Conservation (phyloP, 169 alveolate genomes). For the Fabrea salina region DNA sequence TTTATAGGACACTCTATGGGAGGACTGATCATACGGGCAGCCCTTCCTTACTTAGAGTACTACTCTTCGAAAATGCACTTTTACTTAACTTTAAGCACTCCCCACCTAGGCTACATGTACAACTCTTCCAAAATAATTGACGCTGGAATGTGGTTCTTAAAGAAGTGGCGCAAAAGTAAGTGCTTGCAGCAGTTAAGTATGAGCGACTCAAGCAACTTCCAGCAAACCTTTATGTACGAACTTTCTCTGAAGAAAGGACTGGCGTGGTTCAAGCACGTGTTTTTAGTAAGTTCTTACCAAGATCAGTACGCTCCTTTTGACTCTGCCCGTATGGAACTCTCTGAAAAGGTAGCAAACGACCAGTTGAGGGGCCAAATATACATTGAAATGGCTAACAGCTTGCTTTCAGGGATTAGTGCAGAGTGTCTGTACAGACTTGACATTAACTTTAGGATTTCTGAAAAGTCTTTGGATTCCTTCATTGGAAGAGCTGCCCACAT, state of each 20-base stretch:
- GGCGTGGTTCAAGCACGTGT: conserved; percentile 79
- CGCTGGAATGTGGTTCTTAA: conserved; percentile 92
- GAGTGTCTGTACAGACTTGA: conserved; percentile 80
- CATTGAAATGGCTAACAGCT: conserved; percentile 39
- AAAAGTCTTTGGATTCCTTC: conserved; percentile 86
- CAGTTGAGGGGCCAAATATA: conserved; percentile 2
- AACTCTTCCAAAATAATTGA: conserved; percentile 80
- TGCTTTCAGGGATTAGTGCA: conserved; percentile 17
- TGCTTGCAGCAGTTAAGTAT: conserved; percentile 84
- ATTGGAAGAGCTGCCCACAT: conserved; percentile 96
- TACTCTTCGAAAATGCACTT: conserved; percentile 78
- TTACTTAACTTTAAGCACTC: conserved; percentile 85
- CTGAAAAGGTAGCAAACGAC: conserved; percentile 11
- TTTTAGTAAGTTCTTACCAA: conserved; percentile 80
- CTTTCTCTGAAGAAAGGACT: conserved; percentile 73
- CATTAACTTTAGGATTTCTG: conserved; percentile 84
- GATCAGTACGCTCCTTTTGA: conserved; percentile 91
- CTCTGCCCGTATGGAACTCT: conserved; percentile 79
- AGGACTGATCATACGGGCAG: conserved; percentile 92
- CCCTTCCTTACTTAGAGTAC: conserved; percentile 84
- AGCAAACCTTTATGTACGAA: conserved; percentile 82
- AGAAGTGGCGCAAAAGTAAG: conserved; percentile 86
- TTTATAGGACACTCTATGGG: conserved; percentile 93
- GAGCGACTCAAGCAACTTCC: conserved; percentile 74
- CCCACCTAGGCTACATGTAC: conserved; percentile 91